phyloP scores from a whole-genome alignment of 2,329 filamentous ascomycete species.

The Trichoderma citrinoviride region DNA sequence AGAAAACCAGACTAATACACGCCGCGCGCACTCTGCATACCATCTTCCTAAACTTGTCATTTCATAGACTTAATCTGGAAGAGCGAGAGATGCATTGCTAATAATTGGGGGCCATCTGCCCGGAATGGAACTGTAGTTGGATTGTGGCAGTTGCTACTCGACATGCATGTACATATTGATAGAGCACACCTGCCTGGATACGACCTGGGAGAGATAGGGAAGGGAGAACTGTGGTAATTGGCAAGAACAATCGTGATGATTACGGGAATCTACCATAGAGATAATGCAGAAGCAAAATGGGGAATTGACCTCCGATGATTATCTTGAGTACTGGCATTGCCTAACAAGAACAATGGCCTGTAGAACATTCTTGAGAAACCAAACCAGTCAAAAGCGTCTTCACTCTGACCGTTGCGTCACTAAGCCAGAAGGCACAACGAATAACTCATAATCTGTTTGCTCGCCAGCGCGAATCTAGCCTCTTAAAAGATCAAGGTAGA shows the following conservation, averaged over 20 bases:
- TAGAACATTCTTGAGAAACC: too few species aligned
- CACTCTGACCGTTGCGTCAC: not conserved
- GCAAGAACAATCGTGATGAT: not conserved
- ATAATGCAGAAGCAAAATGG: not conserved
- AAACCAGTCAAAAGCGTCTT: not conserved
- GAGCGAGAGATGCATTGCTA: not conserved
- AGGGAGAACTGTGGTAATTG: not conserved
- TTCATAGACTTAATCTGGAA: constrained; percentile 5
- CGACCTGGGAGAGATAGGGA: not conserved
- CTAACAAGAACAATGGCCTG: not conserved
- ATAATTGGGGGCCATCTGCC: not conserved
- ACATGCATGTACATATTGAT: constrained; percentile 1
- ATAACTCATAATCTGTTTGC: constrained; percentile 26
- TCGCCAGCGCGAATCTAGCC: constrained; percentile 29
- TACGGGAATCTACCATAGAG: not conserved
- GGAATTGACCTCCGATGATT: not conserved
- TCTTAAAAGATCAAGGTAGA: constrained; percentile 21
- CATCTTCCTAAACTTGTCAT: not conserved
- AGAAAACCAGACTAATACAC: not conserved
- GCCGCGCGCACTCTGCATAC: not conserved
- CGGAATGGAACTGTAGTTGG: not conserved
- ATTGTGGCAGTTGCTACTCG: not conserved
- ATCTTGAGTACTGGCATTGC: not conserved
- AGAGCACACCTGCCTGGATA: not conserved
- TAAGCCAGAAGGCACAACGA: not conserved